A percentile compares a stretch with the other conserved stretches of the same genome.
Conservation (phyloP, 169 alveolate genomes). For the Blepharisma undulans region DNA sequence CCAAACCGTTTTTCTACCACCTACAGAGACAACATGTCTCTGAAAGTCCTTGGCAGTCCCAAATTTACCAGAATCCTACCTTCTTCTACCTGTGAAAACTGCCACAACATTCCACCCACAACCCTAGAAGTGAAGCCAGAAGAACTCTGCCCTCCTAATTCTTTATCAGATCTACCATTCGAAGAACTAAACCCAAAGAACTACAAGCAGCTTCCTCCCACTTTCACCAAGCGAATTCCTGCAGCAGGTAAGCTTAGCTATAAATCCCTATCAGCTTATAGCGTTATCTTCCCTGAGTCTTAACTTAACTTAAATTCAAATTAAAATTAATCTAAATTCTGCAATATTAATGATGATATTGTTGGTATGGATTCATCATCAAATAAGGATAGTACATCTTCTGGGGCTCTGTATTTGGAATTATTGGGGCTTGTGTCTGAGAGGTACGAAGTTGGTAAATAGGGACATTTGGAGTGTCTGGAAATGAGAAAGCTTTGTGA, state of each 20-base stretch:
- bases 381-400: neutral
- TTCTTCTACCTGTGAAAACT: too few relatives aligned
- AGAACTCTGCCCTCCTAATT: neutral
- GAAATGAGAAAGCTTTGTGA: conserved; percentile 1
- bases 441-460: neutral
- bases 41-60: neutral
- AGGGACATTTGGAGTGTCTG: conserved; percentile 30
- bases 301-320: neutral
- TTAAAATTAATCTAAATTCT: neutral
- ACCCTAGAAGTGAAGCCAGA: neutral
- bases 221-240: neutral
- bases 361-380: neutral
- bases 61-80: neutral
- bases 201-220: neutral
- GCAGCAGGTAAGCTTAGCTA: conserved; percentile 11
- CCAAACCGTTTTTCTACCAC: neutral
- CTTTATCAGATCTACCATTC: neutral
- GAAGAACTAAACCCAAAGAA: neutral
- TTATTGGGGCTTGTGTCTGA: neutral
- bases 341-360: neutral
- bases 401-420: neutral
- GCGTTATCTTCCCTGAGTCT: neutral
- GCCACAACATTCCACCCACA: too few relatives aligned
- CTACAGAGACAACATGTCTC: neutral
- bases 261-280: neutral